Percentiles rank a stretch among this genome's conserved stretches.
phyloP scores from a whole-genome alignment of 257 asterid species.

The Prunella vulgaris region DNA sequence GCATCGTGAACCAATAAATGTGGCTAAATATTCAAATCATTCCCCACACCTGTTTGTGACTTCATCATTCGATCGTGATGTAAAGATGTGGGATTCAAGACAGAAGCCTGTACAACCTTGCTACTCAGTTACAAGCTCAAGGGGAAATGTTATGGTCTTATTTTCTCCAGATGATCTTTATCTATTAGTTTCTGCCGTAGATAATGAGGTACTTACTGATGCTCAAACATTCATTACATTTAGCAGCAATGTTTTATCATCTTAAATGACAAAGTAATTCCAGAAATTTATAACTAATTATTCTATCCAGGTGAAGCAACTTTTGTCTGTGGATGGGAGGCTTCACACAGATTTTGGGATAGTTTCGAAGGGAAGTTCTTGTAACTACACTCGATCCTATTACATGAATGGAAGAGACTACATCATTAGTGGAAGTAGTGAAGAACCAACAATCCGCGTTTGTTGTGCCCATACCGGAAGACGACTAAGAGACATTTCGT shows the following conservation, averaged over 20 bases:
- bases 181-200: slow-evolving; percentile 75
- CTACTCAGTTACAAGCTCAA: slow-evolving; percentile 56
- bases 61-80: slow-evolving; percentile 73
- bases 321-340: slow-evolving; percentile 67
- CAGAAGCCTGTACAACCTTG: slow-evolving; percentile 57
- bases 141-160: slow-evolving; percentile 85
- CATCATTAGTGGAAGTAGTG: slow-evolving; percentile 73
- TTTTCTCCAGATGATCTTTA: slow-evolving; percentile 87
- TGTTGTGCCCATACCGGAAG: slow-evolving; percentile 82
- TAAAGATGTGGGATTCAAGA: slow-evolving; percentile 88
- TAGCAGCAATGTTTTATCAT: background rate
- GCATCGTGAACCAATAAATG: slow-evolving; percentile 75
- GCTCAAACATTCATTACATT: background rate
- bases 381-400: slow-evolving; percentile 79
- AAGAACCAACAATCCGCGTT: slow-evolving; percentile 58
- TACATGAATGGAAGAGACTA: slow-evolving; percentile 85
- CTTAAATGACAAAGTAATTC: background rate
- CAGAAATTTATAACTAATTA: background rate
- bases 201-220: slow-evolving; percentile 92
- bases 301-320: slow-evolving; percentile 59
- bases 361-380: slow-evolving; percentile 56
- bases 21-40: slow-evolving; percentile 72
- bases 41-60: slow-evolving; percentile 66
- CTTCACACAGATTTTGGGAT: slow-evolving; percentile 64
- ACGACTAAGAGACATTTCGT: slow-evolving; percentile 48